Percentiles rank a stretch among this genome's conserved stretches.
phyloP scores from a whole-genome alignment of 768 basidiomycete species.

The Russula abietina region DNA sequence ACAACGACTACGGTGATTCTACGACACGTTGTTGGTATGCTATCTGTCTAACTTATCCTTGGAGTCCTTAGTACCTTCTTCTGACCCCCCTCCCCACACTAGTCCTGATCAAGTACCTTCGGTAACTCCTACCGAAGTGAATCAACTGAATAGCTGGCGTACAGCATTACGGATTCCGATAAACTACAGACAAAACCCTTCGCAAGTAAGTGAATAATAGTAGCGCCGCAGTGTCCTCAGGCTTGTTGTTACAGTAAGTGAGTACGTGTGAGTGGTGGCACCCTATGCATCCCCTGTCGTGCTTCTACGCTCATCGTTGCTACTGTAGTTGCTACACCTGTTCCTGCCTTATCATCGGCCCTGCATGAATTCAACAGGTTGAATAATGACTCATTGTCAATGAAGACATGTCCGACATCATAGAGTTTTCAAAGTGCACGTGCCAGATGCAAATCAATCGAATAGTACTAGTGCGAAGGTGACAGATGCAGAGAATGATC shows the following conservation, averaged over 20 bases:
- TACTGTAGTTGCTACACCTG: neutral
- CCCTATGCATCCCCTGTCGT: too few species aligned
- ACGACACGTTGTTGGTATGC: conserved; percentile 6
- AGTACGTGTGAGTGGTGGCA: too few species aligned
- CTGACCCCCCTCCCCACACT: neutral
- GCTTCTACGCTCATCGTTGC: neutral
- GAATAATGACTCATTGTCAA: too few species aligned
- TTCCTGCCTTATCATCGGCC: neutral
- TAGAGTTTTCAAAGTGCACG: too few species aligned
- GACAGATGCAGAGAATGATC: neutral
- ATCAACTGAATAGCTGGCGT: neutral
- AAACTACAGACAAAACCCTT: neutral
- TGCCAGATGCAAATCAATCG: neutral
- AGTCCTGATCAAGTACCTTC: conserved; percentile 8
- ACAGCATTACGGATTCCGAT: neutral
- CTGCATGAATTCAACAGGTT: neutral
- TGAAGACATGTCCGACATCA: neutral
- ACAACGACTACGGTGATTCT: neutral
- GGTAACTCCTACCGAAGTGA: conserved; percentile 4
- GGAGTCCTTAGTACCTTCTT: too few species aligned
- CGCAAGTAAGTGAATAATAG: neutral
- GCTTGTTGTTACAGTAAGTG: neutral
- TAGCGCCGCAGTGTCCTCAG: neutral
- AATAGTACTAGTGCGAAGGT: neutral
- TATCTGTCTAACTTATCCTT: neutral